Evolutionary conservation across 169 alveolate genomes (phyloP).

Genomic region (Eimeria praecox): DNA sequence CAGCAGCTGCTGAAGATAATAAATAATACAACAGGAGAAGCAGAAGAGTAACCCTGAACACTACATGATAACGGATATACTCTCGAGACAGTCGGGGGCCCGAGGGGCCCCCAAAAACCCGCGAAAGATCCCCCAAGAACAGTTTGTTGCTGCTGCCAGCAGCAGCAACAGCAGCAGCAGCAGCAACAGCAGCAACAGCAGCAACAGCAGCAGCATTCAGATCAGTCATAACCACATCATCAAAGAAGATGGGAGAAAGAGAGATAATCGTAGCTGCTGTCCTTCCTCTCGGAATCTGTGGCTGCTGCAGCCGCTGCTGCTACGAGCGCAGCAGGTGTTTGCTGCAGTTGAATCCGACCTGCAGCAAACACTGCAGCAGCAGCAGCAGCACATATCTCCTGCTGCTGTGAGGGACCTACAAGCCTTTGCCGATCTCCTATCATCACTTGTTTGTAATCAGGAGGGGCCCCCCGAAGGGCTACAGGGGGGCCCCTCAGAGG

Average conservation of each 20-base stretch:
- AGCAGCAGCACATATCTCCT: conserved; percentile 51
- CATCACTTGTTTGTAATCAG: conserved; percentile 61
- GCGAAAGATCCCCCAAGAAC: not conserved
- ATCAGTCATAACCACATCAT: conserved; percentile 7
- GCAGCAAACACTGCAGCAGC: conserved; percentile 64
- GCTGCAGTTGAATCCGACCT: conserved; percentile 64
- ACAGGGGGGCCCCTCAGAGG: conserved; percentile 15
- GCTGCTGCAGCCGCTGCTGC: conserved; percentile 76
- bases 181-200: not conserved
- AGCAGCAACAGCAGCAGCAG: conserved; percentile 22
- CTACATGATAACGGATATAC: not conserved
- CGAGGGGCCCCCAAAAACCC: conserved; percentile 33
- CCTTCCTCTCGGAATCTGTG: conserved; percentile 54
- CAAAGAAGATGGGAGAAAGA: conserved; percentile 17
- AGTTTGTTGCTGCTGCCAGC: conserved; percentile 6
- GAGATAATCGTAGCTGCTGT: conserved; percentile 15
- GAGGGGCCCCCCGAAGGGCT: conserved; percentile 26
- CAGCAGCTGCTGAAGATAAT: not conserved
- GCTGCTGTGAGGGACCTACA: conserved; percentile 65
- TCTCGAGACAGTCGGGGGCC: conserved; percentile 37
- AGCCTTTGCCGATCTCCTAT: conserved; percentile 54
- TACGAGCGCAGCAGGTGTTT: conserved; percentile 53
- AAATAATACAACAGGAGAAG: not conserved
- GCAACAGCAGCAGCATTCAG: not conserved
- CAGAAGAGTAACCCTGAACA: not conserved